Evolutionary conservation across 345 rosid genomes (phyloP), one percentile per base, ranked within the genome.

Genomic region (Pseudoturritis turrita): DNA sequence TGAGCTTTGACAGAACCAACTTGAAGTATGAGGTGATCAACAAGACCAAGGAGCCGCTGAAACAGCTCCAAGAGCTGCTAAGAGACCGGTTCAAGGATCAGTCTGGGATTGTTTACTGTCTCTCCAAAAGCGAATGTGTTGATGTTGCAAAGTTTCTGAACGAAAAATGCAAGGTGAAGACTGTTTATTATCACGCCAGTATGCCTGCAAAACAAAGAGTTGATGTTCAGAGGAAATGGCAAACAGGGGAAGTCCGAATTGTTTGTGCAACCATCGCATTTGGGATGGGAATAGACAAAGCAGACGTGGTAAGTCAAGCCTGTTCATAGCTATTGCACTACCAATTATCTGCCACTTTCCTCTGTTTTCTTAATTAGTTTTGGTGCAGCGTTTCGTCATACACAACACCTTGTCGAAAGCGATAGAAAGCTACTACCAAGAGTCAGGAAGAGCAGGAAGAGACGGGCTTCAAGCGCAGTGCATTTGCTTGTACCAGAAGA

Each of bases 201-300:
- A 59, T 94, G 70, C 84, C 89, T 7, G 83, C 89, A 64, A 72
- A 74, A 66, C 92, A 91, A 69, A 87, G 98, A 81, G 82, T 88
- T 49, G 77, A 80, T 67, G 89, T 84, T 62, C 96, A 86, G 85
- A 84, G 81, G 79, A 94, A 87, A 81, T 94, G 98, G 98, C 88
- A 87, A 43, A 65, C 77, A 14, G 96, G 96, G 58, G 91, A 88
- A 66, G 93, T 81, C 80, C 91, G 85, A 22, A 83, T 91, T 60
- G 90, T 91, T 19, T 89, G 97, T 68, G 98, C 97, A 47, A 84
- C 89, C 40, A 94, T 94, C 36, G 97, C 97, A 54, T 94, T 94
- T 66, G 98, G 97, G 70, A 94, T 94, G 98, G 97, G 98, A 73
- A 91, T 94, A 60, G 97, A 91, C 87, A 89, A 91, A 84, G 84